Evolutionary conservation across 164 flowering plant species (phyloP).

Genomic region (Houttuynia cordata): DNA sequence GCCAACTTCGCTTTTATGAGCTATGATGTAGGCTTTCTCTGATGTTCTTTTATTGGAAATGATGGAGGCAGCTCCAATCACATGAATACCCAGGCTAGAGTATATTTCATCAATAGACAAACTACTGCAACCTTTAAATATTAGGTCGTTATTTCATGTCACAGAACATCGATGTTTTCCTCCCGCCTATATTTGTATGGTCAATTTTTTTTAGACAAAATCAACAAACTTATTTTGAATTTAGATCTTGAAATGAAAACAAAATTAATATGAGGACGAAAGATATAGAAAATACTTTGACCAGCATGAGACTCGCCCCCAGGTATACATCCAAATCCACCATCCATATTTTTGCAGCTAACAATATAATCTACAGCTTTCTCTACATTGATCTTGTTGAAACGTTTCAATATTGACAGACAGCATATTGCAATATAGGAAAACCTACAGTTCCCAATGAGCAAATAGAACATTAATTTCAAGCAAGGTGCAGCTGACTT

Average conservation of each 20-base stretch:
- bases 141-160: too few species aligned
- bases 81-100: too few species aligned
- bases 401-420: constrained; percentile 45
- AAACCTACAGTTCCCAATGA: constrained; percentile 32
- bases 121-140: too few species aligned
- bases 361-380: constrained; percentile 76
- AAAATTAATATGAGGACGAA: not conserved
- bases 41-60: too few species aligned
- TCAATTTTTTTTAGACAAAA: too few species aligned
- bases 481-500: not conserved
- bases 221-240: not conserved
- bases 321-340: constrained; percentile 96
- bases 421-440: constrained; percentile 78
- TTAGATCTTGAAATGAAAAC: not conserved
- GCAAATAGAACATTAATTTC: not conserved
- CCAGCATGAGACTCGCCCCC: constrained; percentile 96
- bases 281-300: constrained; percentile 38
- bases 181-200: too few species aligned
- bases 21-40: too few species aligned
- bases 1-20: too few species aligned
- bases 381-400: constrained; percentile 70
- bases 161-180: too few species aligned
- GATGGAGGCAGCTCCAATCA: too few species aligned
- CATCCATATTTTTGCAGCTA: constrained; percentile 92
- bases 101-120: too few species aligned